Evolutionary conservation across 495 filamentous ascomycete genomes (phyloP).

Genomic region (Podospora pseudocomata): DNA sequence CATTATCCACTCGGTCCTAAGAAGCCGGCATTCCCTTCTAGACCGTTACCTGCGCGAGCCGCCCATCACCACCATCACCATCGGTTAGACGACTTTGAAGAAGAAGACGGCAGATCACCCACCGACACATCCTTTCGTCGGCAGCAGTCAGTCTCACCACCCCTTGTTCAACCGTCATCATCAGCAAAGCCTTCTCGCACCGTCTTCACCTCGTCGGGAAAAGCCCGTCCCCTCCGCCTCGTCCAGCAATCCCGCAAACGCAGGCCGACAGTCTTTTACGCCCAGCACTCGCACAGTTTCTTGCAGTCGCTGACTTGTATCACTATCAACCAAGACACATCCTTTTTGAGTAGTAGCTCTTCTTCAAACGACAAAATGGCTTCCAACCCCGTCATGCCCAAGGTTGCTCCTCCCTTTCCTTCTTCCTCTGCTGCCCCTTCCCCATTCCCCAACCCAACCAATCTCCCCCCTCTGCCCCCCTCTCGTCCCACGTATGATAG

Average conservation of each 20-base stretch:
- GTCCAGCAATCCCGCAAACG: slow-evolving; percentile 24
- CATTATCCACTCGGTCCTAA: background rate
- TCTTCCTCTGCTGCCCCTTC: slow-evolving; percentile 11
- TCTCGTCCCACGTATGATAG: background rate
- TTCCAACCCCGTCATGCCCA: slow-evolving; percentile 32
- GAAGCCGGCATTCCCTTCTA: background rate
- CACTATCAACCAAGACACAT: slow-evolving; percentile 41
- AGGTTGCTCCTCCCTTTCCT: slow-evolving; percentile 23
- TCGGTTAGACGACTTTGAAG: background rate
- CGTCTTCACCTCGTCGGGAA: slow-evolving; percentile 23
- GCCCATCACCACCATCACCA: slow-evolving; percentile 5
- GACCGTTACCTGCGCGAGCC: slow-evolving; percentile 9
- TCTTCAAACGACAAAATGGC: slow-evolving; percentile 21
- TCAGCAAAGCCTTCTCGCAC: background rate
- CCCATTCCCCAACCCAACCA: slow-evolving; percentile 14
- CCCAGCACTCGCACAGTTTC: slow-evolving; percentile 23
- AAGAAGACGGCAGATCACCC: background rate
- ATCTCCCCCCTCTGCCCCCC: slow-evolving; percentile 1
- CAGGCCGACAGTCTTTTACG: slow-evolving; percentile 28
- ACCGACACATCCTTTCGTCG: slow-evolving; percentile 9
- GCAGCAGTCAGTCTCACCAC: background rate
- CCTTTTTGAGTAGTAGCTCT: background rate
- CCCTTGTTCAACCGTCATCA: slow-evolving; percentile 2
- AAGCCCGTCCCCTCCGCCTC: slow-evolving; percentile 27
- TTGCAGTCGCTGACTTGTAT: slow-evolving; percentile 35